Percentiles rank a stretch among this genome's conserved stretches.
These are phyloP conservation scores for Hanseniaspora taiwanica DNA, from an alignment of 805 yeast genomes.

Conservation along the genomic window DNA sequence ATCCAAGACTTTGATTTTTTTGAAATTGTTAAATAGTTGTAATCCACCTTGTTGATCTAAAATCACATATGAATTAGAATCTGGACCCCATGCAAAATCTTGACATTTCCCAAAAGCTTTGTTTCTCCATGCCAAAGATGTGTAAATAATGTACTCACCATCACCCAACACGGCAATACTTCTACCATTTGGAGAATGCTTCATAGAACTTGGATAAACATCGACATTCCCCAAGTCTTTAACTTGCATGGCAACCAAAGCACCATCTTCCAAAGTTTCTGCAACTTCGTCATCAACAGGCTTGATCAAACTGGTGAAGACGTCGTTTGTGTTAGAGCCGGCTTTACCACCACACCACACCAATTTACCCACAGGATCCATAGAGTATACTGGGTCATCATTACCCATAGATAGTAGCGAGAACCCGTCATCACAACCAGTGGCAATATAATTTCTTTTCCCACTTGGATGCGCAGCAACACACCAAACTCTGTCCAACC, in stretches of 20 bases:
- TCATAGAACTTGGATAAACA: conserved; percentile 74
- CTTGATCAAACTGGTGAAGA: conserved; percentile 70
- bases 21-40: conserved; percentile 70
- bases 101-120: conserved; percentile 81
- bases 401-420: conserved; percentile 82
- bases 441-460: conserved; percentile 65
- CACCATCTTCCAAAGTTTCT: conserved; percentile 68
- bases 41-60: conserved; percentile 56
- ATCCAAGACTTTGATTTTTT: conserved; percentile 51
- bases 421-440: conserved; percentile 92
- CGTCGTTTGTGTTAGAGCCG: conserved; percentile 44
- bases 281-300: conserved; percentile 20
- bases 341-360: conserved; percentile 70
- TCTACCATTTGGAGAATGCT: conserved; percentile 94
- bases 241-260: conserved; percentile 56
- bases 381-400: conserved; percentile 85
- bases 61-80: conserved; percentile 75
- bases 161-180: conserved; percentile 96
- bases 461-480: conserved; percentile 52
- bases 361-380: conserved; percentile 87
- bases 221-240: conserved; percentile 94
- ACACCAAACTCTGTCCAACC: conserved; percentile 97
- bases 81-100: conserved; percentile 92
- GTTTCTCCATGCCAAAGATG: conserved; percentile 97
- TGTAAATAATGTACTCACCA: conserved; percentile 91